These are phyloP conservation scores for Schwanniomyces vanrijiae DNA, from an alignment of 805 yeast genomes.

Conservation along the genomic window DNA sequence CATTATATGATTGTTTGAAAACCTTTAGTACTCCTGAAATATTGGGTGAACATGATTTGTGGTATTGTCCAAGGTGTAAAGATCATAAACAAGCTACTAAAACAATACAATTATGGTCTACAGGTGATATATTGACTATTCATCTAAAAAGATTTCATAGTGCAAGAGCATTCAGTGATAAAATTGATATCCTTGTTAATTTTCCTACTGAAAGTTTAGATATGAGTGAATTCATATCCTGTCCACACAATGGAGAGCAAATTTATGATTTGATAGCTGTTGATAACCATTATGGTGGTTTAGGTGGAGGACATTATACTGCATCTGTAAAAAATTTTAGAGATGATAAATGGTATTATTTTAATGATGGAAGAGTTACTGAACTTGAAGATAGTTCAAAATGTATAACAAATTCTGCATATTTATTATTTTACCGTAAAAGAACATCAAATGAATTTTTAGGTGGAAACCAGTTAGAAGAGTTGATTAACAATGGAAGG, in stretches of 20 bases:
- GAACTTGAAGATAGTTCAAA: slow-evolving; percentile 56
- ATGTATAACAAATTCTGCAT: slow-evolving; percentile 76
- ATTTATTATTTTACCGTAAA: slow-evolving; percentile 78
- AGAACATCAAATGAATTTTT: slow-evolving; percentile 33
- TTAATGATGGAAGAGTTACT: slow-evolving; percentile 78
- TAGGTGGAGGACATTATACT: slow-evolving; percentile 98
- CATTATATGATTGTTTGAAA: slow-evolving; percentile 69
- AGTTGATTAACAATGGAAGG: slow-evolving; percentile 44
- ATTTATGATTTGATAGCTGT: slow-evolving; percentile 88
- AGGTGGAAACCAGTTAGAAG: slow-evolving; percentile 49
- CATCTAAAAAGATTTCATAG: slow-evolving; percentile 90
- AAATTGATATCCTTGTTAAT: slow-evolving; percentile 79
- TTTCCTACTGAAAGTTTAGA: slow-evolving; percentile 87
- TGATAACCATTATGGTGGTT: slow-evolving; percentile 93
- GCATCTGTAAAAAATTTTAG: slow-evolving; percentile 79
- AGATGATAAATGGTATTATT: slow-evolving; percentile 84
- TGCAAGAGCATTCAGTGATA: slow-evolving; percentile 82
- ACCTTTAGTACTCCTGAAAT: slow-evolving; percentile 80
- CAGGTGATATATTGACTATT: slow-evolving; percentile 86
- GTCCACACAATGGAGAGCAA: slow-evolving; percentile 17
- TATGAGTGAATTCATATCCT: slow-evolving; percentile 56
- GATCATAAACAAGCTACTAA: slow-evolving; percentile 90
- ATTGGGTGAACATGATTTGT: slow-evolving; percentile 81
- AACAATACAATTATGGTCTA: slow-evolving; percentile 88
- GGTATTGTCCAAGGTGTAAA: slow-evolving; percentile 92